These are phyloP conservation scores for Cladosporium sp. DNA, from an alignment of 2,329 filamentous ascomycete species.

Conservation along the genomic window DNA sequence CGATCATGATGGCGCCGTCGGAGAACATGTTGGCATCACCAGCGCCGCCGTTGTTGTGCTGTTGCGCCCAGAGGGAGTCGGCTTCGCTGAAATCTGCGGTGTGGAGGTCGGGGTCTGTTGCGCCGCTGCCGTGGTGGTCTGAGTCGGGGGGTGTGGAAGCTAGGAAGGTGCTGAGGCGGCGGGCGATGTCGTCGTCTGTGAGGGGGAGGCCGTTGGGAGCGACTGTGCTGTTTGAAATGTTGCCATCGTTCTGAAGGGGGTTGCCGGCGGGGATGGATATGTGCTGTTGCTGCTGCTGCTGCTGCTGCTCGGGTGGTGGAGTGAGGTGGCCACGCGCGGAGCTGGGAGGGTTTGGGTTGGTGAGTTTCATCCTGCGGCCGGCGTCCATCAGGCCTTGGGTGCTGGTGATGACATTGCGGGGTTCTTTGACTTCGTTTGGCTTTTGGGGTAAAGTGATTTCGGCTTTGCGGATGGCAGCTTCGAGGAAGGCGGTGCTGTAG, in stretches of 20 bases:
- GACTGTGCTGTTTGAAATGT: background rate
- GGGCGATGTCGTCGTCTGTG: conserved; percentile 46
- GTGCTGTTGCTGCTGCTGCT: background rate
- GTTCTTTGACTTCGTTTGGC: conserved; percentile 28
- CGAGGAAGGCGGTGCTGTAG: conserved; percentile 91
- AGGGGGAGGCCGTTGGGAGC: conserved; percentile 17
- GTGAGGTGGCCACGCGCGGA: conserved; percentile 23
- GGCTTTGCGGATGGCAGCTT: conserved; percentile 83
- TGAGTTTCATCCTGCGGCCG: conserved; percentile 37
- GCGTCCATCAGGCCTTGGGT: conserved; percentile 46
- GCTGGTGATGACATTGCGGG: conserved; percentile 33
- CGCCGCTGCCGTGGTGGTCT: conserved; percentile 19
- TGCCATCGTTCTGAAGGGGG: background rate
- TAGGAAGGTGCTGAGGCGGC: conserved; percentile 46
- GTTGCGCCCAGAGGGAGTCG: background rate
- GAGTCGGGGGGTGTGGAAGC: conserved; percentile 47
- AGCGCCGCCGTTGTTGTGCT: background rate
- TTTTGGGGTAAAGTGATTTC: conserved; percentile 63
- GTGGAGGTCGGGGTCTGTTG: conserved; percentile 10
- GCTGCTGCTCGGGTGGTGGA: conserved; percentile 26
- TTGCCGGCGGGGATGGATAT: background rate
- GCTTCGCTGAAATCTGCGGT: background rate
- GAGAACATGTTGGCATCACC: conserved; percentile 7
- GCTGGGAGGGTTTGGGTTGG: conserved; percentile 8
- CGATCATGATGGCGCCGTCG: conserved; percentile 15